Evolutionary conservation across 2,329 filamentous ascomycete genomes (phyloP), one percentile per base, ranked within the genome.

Genomic region (Cylindrodendrum hubeiense): DNA sequence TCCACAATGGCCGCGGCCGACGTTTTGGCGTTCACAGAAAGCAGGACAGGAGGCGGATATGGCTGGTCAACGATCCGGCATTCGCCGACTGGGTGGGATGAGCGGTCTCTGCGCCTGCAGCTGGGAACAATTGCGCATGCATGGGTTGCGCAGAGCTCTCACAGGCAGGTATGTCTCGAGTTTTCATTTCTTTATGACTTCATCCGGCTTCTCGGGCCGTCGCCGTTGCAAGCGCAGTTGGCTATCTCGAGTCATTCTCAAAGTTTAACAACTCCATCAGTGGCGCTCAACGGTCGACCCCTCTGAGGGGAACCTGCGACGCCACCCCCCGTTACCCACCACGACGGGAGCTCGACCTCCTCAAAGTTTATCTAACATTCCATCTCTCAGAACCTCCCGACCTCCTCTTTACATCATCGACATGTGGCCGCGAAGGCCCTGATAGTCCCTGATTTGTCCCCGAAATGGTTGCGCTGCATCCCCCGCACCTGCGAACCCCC

Each of bases 1-100:
- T 78, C 78, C 83, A 86, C 74, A 77, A 89, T 89, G 86, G 86
- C 86, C 78, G 79, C 84, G 77, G 82, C 81, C 80, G 80, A 81
- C 71, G 80, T 86, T 79, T 75, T 83, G 78, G 76, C 77, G 68
- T 79, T 78, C 71, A 80, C 76, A 78, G 80, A 77, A 76, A 77
- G 74, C 78, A 82, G 78, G 80, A 78, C 75, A 79, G 79, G 73
- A 81, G 79, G 74, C 77, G 77, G 66, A 72, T 78, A 74, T 81
- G 79, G 78, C 68, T 81, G 70, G 74, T 71, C 70, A 73, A 74
- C 76, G 69, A 77, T 67, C 73, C 77, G 50, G 67, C 73, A 65
- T 75, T 78, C 71, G 75, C 67, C 62, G 65, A 71, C 54, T 75
- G 66, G 56, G 61, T 72, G 71, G 74, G 70, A 71, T 75, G 71